phyloP scores from a whole-genome alignment of 2,329 filamentous ascomycete species.

The Neofusicoccum parvum region DNA sequence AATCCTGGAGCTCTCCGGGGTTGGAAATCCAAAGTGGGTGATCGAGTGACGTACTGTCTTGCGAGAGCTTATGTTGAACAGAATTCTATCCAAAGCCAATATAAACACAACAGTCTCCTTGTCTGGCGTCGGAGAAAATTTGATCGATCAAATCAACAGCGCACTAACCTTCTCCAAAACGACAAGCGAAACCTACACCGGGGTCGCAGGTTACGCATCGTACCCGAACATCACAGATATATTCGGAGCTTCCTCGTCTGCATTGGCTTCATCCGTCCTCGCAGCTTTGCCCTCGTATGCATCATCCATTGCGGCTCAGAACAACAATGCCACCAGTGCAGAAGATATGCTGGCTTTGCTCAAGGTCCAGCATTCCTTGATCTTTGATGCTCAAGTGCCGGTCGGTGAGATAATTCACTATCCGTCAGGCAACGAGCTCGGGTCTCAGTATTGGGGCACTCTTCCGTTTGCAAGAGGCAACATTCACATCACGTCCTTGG shows the following conservation, averaged over 20 bases:
- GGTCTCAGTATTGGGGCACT: conserved; percentile 7
- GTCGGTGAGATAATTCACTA: conserved; percentile 27
- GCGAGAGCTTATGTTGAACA: not conserved
- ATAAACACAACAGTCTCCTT: conserved; percentile 13
- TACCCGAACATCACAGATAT: conserved; percentile 29
- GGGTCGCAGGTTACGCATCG: conserved; percentile 29
- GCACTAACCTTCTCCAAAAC: conserved; percentile 17
- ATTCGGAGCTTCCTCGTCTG: conserved; percentile 26
- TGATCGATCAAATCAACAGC: conserved; percentile 29
- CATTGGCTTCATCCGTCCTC: conserved; percentile 25
- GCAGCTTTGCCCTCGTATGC: conserved; percentile 27
- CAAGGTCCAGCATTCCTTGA: conserved; percentile 30
- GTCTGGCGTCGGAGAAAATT: conserved; percentile 28
- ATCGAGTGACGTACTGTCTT: not conserved
- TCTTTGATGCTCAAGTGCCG: conserved; percentile 46
- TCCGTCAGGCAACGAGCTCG: not conserved
- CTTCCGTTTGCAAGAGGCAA: conserved; percentile 34
- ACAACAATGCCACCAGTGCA: conserved; percentile 12
- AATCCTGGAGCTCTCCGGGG: conserved; percentile 25
- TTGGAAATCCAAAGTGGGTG: conserved; percentile 24
- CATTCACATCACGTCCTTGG: conserved; percentile 44
- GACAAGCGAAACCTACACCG: conserved; percentile 27
- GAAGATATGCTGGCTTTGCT: conserved; percentile 28
- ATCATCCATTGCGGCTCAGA: conserved; percentile 18
- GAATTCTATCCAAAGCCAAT: conserved; percentile 23